phyloP scores from a whole-genome alignment of 2,329 filamentous ascomycete species.

The Botrytis squamosa region DNA sequence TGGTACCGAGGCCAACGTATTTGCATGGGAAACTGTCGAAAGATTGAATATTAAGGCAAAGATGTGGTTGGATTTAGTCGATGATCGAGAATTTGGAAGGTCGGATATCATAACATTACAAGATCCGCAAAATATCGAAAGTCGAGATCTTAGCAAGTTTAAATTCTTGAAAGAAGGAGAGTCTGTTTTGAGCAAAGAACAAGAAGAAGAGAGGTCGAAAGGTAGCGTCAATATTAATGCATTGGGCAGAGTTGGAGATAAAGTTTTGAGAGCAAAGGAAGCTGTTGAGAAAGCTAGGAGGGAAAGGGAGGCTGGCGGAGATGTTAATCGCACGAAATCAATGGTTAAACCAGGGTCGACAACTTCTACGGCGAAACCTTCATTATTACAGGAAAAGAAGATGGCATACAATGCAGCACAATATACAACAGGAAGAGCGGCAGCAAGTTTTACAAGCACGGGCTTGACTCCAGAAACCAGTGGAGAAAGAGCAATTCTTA shows the following conservation, averaged over 20 bases:
- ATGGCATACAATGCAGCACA: conserved; percentile 79
- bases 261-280: conserved; percentile 87
- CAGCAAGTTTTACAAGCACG: conserved; percentile 93
- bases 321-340: conserved; percentile 52
- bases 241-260: conserved; percentile 73
- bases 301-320: conserved; percentile 61
- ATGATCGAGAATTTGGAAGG: conserved; percentile 80
- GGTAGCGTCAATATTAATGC: conserved; percentile 76
- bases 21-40: conserved; percentile 93
- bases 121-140: conserved; percentile 86
- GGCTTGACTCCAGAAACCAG: conserved; percentile 91
- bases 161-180: conserved; percentile 84
- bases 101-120: conserved; percentile 95
- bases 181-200: conserved; percentile 64
- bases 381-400: conserved; percentile 57
- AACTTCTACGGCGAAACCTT: conserved; percentile 40
- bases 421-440: conserved; percentile 87
- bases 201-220: conserved; percentile 64
- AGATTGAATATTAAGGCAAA: conserved; percentile 95
- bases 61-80: conserved; percentile 89
- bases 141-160: conserved; percentile 81
- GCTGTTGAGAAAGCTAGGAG: conserved; percentile 87
- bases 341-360: conserved; percentile 42
- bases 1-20: conserved; percentile 86
- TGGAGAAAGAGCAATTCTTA: conserved; percentile 78